These are phyloP conservation scores for Yamadazyma pseudoaaseri DNA, from an alignment of 1,139 yeast genomes.

Conservation along the genomic window DNA sequence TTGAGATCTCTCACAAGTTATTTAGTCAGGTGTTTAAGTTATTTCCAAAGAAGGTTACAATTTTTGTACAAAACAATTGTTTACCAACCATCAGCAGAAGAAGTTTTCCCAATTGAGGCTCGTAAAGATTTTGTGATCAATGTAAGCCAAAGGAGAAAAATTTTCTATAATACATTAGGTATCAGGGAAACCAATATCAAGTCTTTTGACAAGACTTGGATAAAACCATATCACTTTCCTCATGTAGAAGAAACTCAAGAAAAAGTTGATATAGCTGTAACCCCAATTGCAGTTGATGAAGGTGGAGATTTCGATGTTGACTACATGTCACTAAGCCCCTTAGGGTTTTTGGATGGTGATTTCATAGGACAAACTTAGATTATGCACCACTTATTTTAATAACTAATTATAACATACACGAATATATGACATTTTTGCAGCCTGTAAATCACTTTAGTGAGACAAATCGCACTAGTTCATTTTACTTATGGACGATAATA, in stretches of 20 bases:
- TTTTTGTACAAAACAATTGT: conserved; percentile 24
- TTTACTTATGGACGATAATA: conserved; percentile 21
- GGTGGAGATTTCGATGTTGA: conserved; percentile 14
- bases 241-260: conserved; percentile 10
- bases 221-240: conserved; percentile 32
- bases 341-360: conserved; percentile 20
- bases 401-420: background rate
- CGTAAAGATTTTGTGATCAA: conserved; percentile 26
- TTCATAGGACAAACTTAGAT: background rate
- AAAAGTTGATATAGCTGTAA: conserved; percentile 1
- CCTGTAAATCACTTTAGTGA: no score
- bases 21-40: conserved; percentile 31
- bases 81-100: conserved; percentile 22
- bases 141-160: conserved; percentile 23
- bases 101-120: conserved; percentile 29
- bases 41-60: conserved; percentile 19
- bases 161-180: conserved; percentile 25
- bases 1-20: conserved; percentile 30
- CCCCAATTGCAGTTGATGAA: conserved; percentile 3
- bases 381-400: no score
- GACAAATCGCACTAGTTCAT: no score
- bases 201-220: conserved; percentile 25
- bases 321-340: conserved; percentile 14
- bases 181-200: conserved; percentile 27
- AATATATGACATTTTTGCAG: background rate